Evolutionary conservation across 352 stramenopile genomes (phyloP).

Genomic region (Phytophthora pinifolia): DNA sequence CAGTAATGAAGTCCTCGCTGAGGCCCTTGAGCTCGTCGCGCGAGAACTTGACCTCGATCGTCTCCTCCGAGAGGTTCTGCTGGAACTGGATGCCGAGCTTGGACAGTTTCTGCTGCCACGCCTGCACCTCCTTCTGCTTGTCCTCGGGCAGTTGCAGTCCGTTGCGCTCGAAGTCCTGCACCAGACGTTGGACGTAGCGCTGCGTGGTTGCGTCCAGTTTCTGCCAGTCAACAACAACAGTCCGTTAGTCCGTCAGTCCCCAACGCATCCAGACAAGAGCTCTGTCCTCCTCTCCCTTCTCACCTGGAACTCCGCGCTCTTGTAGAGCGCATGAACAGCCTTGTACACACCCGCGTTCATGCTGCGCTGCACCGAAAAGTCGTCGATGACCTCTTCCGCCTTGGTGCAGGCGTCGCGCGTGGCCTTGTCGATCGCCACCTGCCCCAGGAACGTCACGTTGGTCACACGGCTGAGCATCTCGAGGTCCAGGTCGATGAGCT

Average conservation of each 20-base stretch:
- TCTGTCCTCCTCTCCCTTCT: background rate
- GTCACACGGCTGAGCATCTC: conserved; percentile 84
- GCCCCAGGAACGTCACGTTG: conserved; percentile 85
- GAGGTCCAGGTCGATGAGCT: conserved; percentile 79
- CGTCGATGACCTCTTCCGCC: conserved; percentile 77
- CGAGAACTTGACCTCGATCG: conserved; percentile 79
- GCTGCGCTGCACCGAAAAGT: conserved; percentile 70
- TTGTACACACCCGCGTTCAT: conserved; percentile 89
- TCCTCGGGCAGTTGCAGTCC: conserved; percentile 70
- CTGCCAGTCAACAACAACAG: conserved; percentile 21
- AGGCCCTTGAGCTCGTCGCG: conserved; percentile 77
- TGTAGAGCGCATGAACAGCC: conserved; percentile 55
- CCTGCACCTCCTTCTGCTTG: conserved; percentile 72
- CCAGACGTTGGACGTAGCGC: conserved; percentile 77
- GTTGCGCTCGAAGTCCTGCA: conserved; percentile 87
- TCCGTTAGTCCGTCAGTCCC: background rate
- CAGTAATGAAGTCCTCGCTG: conserved; percentile 73
- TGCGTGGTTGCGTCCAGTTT: conserved; percentile 55
- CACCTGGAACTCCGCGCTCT: conserved; percentile 49
- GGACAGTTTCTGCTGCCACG: conserved; percentile 85
- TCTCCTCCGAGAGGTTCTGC: conserved; percentile 87
- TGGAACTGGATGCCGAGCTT: conserved; percentile 83
- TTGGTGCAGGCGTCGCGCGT: conserved; percentile 83
- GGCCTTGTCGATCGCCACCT: conserved; percentile 64
- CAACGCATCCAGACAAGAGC: background rate